Evolutionary conservation across 192 early-diverging fungal genomes (phyloP).

Genomic region (Coemansia sp.): DNA sequence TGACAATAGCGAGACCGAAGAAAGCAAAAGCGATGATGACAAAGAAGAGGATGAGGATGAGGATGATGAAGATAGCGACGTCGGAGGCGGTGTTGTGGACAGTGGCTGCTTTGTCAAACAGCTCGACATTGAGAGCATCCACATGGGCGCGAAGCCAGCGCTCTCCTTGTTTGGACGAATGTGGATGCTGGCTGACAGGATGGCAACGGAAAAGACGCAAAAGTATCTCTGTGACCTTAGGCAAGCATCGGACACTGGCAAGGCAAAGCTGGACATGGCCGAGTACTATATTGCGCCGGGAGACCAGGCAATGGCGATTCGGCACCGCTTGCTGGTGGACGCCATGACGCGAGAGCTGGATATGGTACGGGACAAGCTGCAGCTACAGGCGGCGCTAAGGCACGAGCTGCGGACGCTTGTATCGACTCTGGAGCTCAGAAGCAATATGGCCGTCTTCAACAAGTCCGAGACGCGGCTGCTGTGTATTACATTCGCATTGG

Average conservation of each 20-base stretch:
- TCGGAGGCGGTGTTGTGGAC: not conserved
- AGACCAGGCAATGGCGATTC: slow-evolving; percentile 41
- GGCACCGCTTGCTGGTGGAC: slow-evolving; percentile 31
- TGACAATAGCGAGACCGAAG: not conserved
- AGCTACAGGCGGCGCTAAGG: slow-evolving; percentile 7
- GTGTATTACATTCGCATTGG: slow-evolving; percentile 29
- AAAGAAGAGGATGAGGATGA: not conserved
- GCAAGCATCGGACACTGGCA: not conserved
- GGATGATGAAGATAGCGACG: not conserved
- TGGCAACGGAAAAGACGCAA: slow-evolving; percentile 33
- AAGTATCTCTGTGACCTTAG: slow-evolving; percentile 28
- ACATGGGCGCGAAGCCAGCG: slow-evolving; percentile 4
- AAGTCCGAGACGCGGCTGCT: slow-evolving; percentile 35
- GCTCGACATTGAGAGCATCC: slow-evolving; percentile 14
- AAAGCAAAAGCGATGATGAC: slow-evolving; percentile 8
- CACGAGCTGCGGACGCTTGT: slow-evolving; percentile 35
- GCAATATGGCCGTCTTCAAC: slow-evolving; percentile 44
- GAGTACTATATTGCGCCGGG: slow-evolving; percentile 34
- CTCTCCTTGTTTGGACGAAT: slow-evolving; percentile 52
- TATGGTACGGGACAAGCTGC: slow-evolving; percentile 19
- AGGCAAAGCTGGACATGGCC: not conserved
- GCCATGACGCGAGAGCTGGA: slow-evolving; percentile 23
- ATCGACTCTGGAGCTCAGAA: slow-evolving; percentile 45
- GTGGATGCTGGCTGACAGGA: slow-evolving; percentile 44
- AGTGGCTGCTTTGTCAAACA: slow-evolving; percentile 29